Percentiles rank a stretch among this genome's conserved stretches.
Evolutionary conservation across 2,329 filamentous ascomycete species (phyloP).

Genomic region (Microascus cirrosus): DNA sequence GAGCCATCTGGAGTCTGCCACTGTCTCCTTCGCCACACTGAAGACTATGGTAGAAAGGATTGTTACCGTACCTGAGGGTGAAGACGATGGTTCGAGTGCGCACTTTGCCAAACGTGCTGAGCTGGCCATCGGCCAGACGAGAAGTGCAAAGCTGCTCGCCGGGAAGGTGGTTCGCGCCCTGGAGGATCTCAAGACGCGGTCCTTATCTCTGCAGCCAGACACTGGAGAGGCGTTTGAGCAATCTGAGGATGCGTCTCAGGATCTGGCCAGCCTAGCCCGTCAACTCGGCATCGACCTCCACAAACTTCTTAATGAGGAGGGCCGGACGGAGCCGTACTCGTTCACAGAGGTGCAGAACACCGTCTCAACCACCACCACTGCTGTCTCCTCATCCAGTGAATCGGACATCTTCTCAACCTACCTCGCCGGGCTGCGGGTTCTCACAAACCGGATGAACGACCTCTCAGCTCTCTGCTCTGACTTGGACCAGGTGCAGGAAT

Average conservation of each 20-base stretch:
- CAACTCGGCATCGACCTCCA: slow-evolving; percentile 58
- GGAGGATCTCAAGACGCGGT: slow-evolving; percentile 66
- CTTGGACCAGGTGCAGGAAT: slow-evolving; percentile 63
- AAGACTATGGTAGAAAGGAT: slow-evolving; percentile 57
- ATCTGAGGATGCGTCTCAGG: slow-evolving; percentile 52
- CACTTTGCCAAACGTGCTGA: slow-evolving; percentile 64
- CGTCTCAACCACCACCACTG: slow-evolving; percentile 45
- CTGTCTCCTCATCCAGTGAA: slow-evolving; percentile 43
- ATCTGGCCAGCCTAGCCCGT: slow-evolving; percentile 55
- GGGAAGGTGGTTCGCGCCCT: slow-evolving; percentile 68
- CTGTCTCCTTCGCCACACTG: slow-evolving; percentile 52
- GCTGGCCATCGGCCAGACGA: slow-evolving; percentile 59
- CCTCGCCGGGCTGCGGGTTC: slow-evolving; percentile 51
- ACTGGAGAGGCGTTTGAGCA: slow-evolving; percentile 59
- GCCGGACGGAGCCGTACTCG: slow-evolving; percentile 54
- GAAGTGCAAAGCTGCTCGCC: slow-evolving; percentile 74
- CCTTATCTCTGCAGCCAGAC: slow-evolving; percentile 59
- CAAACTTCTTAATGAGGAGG: slow-evolving; percentile 58
- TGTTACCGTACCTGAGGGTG: slow-evolving; percentile 29
- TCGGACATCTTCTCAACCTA: slow-evolving; percentile 62
- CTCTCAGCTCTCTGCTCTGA: slow-evolving; percentile 60
- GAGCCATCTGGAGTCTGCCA: slow-evolving; percentile 69
- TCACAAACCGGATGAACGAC: slow-evolving; percentile 56
- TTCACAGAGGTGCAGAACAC: slow-evolving; percentile 54
- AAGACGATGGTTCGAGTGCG: slow-evolving; percentile 48